These are phyloP conservation scores for Suhomyces pyralidae DNA, from an alignment of 805 yeast species.

Conservation along the genomic window DNA sequence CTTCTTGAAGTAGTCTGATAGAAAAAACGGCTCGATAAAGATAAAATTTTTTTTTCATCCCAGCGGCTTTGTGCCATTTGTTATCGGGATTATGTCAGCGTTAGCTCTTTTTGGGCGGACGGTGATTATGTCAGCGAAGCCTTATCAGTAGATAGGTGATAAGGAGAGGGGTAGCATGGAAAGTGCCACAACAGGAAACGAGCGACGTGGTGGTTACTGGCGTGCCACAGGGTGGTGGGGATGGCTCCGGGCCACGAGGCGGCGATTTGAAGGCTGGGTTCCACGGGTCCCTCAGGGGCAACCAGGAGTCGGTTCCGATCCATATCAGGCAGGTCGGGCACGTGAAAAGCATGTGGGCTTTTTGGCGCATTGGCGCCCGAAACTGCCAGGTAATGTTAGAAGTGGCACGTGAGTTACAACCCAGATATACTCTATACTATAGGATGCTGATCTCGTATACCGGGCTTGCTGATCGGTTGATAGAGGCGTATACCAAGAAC, in stretches of 20 bases:
- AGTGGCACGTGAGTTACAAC: too few relatives aligned
- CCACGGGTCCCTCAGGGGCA: neutral
- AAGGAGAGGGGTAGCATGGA: neutral
- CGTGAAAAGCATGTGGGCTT: neutral
- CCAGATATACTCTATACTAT: too few relatives aligned
- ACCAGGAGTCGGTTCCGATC: neutral
- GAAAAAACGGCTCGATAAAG: slow-evolving; percentile 2
- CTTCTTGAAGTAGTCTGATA: too few relatives aligned
- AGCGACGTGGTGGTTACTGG: neutral
- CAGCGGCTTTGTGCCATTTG: slow-evolving; percentile 5
- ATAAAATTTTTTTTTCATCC: slow-evolving; percentile 3
- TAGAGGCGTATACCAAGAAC: slow-evolving; percentile 8
- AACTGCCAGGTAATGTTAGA: neutral
- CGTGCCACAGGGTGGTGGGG: neutral
- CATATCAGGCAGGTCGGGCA: neutral
- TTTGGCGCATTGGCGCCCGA: too few relatives aligned
- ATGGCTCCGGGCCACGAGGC: neutral
- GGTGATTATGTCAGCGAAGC: neutral
- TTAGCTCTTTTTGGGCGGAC: neutral
- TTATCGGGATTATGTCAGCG: slow-evolving; percentile 3
- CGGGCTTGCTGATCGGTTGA: slow-evolving; percentile 7
- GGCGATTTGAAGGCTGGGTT: neutral
- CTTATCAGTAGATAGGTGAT: neutral
- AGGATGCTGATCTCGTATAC: too few relatives aligned
- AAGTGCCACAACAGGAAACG: too few relatives aligned